phyloP scores from a whole-genome alignment of 306 rosid genomes.

The Fagus crenata region DNA sequence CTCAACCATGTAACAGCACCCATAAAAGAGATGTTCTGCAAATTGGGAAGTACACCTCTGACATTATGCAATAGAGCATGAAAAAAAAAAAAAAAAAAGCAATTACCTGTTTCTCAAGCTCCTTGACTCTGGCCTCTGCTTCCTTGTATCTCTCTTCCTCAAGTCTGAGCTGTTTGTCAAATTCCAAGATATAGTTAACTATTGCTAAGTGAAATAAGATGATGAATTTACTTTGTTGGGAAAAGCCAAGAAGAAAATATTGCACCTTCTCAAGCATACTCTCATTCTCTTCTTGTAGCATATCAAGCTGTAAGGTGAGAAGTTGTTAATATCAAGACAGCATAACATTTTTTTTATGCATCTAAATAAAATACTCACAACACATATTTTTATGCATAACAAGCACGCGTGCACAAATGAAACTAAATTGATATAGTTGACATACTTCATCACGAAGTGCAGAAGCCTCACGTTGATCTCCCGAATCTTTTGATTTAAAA shows the following conservation, averaged over 20 bases:
- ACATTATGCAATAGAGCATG: neutral
- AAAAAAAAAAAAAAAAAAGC: constrained; percentile 5
- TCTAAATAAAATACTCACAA: neutral
- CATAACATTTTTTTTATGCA: constrained; percentile 2
- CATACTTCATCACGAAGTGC: constrained; percentile 83
- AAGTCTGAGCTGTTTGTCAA: constrained; percentile 66
- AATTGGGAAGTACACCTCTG: neutral
- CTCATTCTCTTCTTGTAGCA: constrained; percentile 85
- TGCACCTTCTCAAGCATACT: constrained; percentile 70
- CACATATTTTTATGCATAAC: neutral
- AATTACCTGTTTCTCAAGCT: constrained; percentile 91
- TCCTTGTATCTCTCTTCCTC: constrained; percentile 87
- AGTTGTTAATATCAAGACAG: constrained; percentile 22
- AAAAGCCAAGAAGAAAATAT: constrained; percentile 12
- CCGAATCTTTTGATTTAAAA: constrained; percentile 56
- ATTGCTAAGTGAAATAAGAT: constrained; percentile 14
- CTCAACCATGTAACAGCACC: neutral
- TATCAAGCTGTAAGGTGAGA: constrained; percentile 66
- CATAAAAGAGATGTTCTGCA: constrained; percentile 5
- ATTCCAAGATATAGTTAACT: constrained; percentile 31
- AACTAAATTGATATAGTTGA: constrained; percentile 10
- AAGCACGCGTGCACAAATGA: neutral
- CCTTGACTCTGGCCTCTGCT: constrained; percentile 79
- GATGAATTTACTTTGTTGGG: constrained; percentile 11
- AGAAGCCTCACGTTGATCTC: constrained; percentile 66